phyloP scores from a whole-genome alignment of 441 rosid species.

The Pelargonium cotyledonis region DNA sequence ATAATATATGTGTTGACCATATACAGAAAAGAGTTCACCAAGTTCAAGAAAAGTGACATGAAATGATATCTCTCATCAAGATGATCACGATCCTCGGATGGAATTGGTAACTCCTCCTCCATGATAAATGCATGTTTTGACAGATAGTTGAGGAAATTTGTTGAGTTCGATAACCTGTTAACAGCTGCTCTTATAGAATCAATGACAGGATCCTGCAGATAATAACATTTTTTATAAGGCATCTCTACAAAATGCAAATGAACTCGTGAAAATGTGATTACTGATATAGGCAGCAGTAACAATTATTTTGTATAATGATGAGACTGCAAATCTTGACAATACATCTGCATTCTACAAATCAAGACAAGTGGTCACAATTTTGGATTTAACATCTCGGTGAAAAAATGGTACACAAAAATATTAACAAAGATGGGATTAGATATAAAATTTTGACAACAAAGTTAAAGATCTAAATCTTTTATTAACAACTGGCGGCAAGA shows the following conservation, averaged over 20 bases:
- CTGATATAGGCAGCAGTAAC: background rate
- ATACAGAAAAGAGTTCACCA: constrained; percentile 46
- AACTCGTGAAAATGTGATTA: background rate
- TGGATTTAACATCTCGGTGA: background rate
- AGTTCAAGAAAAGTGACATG: constrained; percentile 42
- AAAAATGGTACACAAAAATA: background rate
- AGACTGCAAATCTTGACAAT: constrained; percentile 5
- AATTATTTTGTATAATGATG: background rate
- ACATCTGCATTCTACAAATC: background rate
- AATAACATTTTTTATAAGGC: constrained; percentile 7
- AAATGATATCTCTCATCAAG: constrained; percentile 38
- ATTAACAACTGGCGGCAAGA: background rate
- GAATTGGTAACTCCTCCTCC: constrained; percentile 35
- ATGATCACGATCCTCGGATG: constrained; percentile 27
- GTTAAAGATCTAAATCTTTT: background rate
- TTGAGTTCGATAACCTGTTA: constrained; percentile 39
- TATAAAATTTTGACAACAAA: background rate
- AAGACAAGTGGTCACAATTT: background rate
- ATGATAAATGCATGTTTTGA: constrained; percentile 47
- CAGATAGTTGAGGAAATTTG: constrained; percentile 38
- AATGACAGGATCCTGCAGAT: constrained; percentile 44
- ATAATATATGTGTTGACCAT: constrained; percentile 51
- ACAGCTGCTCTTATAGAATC: constrained; percentile 42
- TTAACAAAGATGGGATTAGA: background rate
- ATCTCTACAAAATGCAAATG: background rate